Base-by-base conservation (phyloP, 192 early-diverging fungal genomes). In the Gryganskiella cystojenkinii region DNA sequence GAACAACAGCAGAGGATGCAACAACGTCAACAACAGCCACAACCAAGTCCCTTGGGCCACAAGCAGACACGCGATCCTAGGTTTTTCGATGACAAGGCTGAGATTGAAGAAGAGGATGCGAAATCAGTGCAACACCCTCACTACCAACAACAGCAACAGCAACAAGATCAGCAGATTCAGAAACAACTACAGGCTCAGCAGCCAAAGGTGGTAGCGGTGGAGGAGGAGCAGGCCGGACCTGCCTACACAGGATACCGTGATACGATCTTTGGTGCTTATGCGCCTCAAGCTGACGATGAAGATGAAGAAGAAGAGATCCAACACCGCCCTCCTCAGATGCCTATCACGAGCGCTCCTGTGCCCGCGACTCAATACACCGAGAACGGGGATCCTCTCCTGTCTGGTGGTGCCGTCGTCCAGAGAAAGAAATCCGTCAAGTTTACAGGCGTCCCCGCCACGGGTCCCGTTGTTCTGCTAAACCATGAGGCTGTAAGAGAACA, bases 371-470 rank as follows among this genome's bases (percentile, higher is more conserved):
- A 40, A 40, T 40, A 40, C 37, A 13, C 7, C 37, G 7, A 40
- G 13, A 40, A 40, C 37, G 37, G 37, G 5, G 37, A 40, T 40
- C 37, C 37, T 13, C 13, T 40, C 7, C 5, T 2, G 30, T 35
- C 42, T 3, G 59, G 52, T 7, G 51, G 43, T 2, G 53, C 53
- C 27, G 64, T 55, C 31, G 61, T 76, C 28, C 59, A 62, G 37
- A 64, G 72, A 25, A 76, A 76, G 31, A 76, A 76, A 20, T 76
- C 72, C 3, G 64, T 76, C 64, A 76, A 76, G 72, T 76, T 76
- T 45, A 76, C 72, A 13, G 64, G 72, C 0, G 64, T 67, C 5
- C 64, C 72, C 42, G 10, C 37, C 2, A 43, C 73, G 4, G 73
- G 73, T 13, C 73, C 73, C 20, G 62, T 76, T 45, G 60, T 76